Percentiles rank a stretch among this genome's conserved stretches.
phyloP scores from a whole-genome alignment of 441 rosid genomes.

The Populus trichocarpa region DNA sequence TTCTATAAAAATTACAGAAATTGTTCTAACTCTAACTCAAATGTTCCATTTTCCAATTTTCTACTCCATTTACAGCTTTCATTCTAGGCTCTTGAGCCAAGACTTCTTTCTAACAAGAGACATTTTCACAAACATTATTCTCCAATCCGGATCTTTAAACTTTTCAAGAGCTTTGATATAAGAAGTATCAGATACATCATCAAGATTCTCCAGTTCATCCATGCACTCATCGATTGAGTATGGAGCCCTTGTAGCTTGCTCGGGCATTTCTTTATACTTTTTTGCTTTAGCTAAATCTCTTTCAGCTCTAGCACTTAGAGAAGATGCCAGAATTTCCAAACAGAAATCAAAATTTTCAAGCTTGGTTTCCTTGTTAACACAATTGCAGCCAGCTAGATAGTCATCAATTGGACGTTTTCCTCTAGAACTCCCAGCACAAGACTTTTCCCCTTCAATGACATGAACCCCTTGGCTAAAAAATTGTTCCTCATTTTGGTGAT shows the following conservation, averaged over 20 bases:
- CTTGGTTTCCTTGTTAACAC: not conserved
- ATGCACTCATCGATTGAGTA: not conserved
- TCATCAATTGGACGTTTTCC: not conserved
- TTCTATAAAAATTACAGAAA: not conserved
- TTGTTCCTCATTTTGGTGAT: not conserved
- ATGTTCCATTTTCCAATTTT: not conserved
- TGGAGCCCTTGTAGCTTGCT: not conserved
- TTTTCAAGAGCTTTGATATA: slow-evolving; percentile 1
- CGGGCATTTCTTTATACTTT: not conserved
- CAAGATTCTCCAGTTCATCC: not conserved
- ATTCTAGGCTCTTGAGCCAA: not conserved
- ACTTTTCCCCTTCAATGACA: not conserved
- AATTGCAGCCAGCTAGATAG: not conserved
- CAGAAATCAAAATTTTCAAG: not conserved
- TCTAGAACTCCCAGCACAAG: not conserved
- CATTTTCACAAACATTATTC: not conserved
- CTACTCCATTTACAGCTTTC: not conserved
- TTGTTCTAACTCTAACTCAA: not conserved
- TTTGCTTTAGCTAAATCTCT: not conserved
- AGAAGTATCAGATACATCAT: not conserved
- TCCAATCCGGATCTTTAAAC: not conserved
- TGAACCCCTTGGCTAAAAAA: not conserved
- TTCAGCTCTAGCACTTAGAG: not conserved
- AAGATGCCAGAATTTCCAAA: not conserved
- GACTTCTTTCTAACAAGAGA: not conserved